Evolutionary conservation across 1,284 basidiomycete species (phyloP).

Genomic region (Boletus mariae): DNA sequence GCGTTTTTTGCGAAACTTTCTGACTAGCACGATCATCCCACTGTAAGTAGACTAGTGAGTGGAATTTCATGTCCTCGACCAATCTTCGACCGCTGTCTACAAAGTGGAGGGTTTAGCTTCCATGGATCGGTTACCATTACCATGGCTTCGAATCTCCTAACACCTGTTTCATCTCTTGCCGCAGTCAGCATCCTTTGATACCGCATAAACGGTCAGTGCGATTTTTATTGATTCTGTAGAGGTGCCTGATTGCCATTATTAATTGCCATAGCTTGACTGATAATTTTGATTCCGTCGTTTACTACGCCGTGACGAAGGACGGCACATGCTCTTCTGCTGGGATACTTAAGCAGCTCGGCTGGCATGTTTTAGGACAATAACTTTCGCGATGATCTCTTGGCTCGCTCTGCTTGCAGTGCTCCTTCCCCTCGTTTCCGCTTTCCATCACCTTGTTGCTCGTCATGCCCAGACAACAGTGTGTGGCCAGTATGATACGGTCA

Average conservation of each 20-base stretch:
- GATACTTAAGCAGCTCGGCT: not conserved
- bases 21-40: not conserved
- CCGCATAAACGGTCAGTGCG: not conserved
- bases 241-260: not conserved
- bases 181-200: not conserved
- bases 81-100: not conserved
- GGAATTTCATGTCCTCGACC: not conserved
- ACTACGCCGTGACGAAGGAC: not conserved
- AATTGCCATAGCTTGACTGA: not conserved
- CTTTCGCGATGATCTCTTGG: constrained; percentile 15
- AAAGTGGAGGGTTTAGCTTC: not conserved
- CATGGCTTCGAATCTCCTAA: not conserved
- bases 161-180: not conserved
- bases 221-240: not conserved
- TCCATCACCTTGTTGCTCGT: constrained; percentile 5
- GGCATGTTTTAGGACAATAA: not conserved
- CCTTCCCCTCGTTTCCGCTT: constrained; percentile 19
- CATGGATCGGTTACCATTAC: not conserved
- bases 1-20: not conserved
- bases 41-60: not conserved
- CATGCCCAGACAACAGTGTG: constrained; percentile 15
- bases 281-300: not conserved
- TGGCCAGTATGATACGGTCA: constrained; percentile 52
- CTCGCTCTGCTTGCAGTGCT: constrained; percentile 15
- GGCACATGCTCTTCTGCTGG: not conserved